Evolutionary conservation across 1,284 basidiomycete species (phyloP).

Genomic region (Tremellales sp.): DNA sequence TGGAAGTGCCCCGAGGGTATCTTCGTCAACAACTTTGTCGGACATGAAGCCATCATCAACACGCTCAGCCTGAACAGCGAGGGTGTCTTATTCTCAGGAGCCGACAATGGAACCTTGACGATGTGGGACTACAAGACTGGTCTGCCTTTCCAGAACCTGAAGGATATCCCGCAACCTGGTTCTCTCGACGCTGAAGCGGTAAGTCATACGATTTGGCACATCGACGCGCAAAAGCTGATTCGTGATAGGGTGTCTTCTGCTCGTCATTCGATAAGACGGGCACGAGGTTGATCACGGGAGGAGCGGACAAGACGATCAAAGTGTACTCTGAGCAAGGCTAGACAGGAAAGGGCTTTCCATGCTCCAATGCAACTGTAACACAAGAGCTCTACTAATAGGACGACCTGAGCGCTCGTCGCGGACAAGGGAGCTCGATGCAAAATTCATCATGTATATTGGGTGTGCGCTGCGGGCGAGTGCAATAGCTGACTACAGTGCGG

Average conservation of each 20-base stretch:
- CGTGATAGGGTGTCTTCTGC: constrained; percentile 69
- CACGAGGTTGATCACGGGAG: constrained; percentile 89
- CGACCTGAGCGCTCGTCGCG: too few relatives aligned
- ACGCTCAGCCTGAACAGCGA: constrained; percentile 90
- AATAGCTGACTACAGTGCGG: too few relatives aligned
- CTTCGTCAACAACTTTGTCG: constrained; percentile 92
- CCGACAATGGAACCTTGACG: constrained; percentile 81
- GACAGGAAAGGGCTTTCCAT: background rate
- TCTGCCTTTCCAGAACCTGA: constrained; percentile 87
- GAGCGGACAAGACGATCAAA: constrained; percentile 98
- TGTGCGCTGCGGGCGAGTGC: too few relatives aligned
- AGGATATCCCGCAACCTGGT: constrained; percentile 93
- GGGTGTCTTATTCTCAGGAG: constrained; percentile 94
- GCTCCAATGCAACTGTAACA: background rate
- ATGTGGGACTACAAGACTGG: constrained; percentile 96
- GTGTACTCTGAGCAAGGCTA: constrained; percentile 44
- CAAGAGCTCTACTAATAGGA: background rate
- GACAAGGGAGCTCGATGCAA: too few relatives aligned
- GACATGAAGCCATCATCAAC: constrained; percentile 97
- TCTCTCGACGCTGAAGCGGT: constrained; percentile 94
- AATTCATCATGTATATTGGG: too few relatives aligned
- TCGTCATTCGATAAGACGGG: constrained; percentile 96
- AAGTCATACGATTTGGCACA: constrained; percentile 28
- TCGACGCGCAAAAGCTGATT: constrained; percentile 10
- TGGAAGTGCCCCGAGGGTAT: constrained; percentile 97